A percentile compares a stretch with the other conserved stretches of the same genome.
Evolutionary conservation across 768 basidiomycete species (phyloP).

Genomic region (Leccinellum albellum): DNA sequence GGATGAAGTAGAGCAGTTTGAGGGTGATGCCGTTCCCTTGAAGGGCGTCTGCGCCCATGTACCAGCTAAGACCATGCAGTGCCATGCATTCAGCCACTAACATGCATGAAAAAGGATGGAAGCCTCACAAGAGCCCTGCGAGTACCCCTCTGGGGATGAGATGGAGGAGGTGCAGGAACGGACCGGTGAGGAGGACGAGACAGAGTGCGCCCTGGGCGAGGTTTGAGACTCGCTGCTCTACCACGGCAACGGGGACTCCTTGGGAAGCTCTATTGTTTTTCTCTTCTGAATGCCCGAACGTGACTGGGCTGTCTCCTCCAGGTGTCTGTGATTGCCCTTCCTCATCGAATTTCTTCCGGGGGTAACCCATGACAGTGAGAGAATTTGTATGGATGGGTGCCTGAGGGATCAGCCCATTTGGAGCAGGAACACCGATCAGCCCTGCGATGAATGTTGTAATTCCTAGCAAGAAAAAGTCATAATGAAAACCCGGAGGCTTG

Average conservation of each 20-base stretch:
- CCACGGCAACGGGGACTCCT: conserved; percentile 68
- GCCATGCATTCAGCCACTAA: not conserved
- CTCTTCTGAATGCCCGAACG: conserved; percentile 17
- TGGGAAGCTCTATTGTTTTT: conserved; percentile 19
- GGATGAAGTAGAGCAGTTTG: conserved; percentile 75
- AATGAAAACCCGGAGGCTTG: conserved; percentile 88
- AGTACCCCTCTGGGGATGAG: conserved; percentile 81
- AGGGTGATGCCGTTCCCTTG: conserved; percentile 77
- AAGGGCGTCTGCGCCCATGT: conserved; percentile 85
- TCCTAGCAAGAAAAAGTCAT: conserved; percentile 89
- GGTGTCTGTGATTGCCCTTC: conserved; percentile 24
- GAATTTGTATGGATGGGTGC: conserved; percentile 92
- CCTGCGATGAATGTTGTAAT: conserved; percentile 87
- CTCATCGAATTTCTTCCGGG: conserved; percentile 37
- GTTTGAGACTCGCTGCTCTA: conserved; percentile 93
- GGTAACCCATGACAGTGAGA: conserved; percentile 62
- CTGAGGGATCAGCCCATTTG: conserved; percentile 80
- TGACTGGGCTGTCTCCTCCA: not conserved
- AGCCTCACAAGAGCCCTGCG: conserved; percentile 76
- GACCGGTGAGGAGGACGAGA: conserved; percentile 75
- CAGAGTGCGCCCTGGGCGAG: conserved; percentile 78
- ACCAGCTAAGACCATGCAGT: conserved; percentile 55
- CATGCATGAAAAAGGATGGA: conserved; percentile 3
- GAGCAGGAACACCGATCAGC: conserved; percentile 81
- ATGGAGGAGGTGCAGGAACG: conserved; percentile 74